These are phyloP conservation scores for Fistulina hepatica DNA, from an alignment of 1,284 basidiomycete genomes.

Conservation along the genomic window DNA sequence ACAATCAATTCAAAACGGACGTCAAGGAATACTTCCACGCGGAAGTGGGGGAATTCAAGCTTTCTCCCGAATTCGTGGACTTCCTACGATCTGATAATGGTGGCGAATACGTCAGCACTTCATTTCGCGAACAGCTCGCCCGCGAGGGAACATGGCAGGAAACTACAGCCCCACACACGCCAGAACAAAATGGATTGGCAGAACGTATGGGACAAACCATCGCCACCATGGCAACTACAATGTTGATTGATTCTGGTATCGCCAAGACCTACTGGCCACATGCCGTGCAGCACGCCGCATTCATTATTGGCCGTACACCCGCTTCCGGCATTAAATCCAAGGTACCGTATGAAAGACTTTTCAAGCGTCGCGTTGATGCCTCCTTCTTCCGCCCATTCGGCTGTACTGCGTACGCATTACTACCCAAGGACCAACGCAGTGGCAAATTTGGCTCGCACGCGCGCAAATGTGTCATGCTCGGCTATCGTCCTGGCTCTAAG, in stretches of 20 bases:
- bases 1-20: no score
- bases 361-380: slow-evolving; percentile 6
- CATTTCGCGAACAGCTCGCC: slow-evolving; percentile 18
- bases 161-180: slow-evolving; percentile 19
- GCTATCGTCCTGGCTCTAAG: slow-evolving; percentile 6
- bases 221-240: slow-evolving; percentile 13
- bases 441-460: slow-evolving; percentile 6
- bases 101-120: slow-evolving; percentile 19
- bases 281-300: slow-evolving; percentile 14
- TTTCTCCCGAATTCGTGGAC: slow-evolving; percentile 15
- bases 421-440: slow-evolving; percentile 4
- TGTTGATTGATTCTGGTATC: slow-evolving; percentile 18
- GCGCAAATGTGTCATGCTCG: slow-evolving; percentile 2
- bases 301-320: slow-evolving; percentile 13
- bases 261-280: slow-evolving; percentile 19
- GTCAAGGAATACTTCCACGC: no score
- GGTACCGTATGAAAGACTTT: slow-evolving; percentile 2
- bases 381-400: slow-evolving; percentile 5
- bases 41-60: slow-evolving; percentile 12
- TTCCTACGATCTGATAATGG: slow-evolving; percentile 23
- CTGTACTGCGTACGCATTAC: slow-evolving; percentile 7
- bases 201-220: slow-evolving; percentile 24
- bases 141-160: slow-evolving; percentile 17
- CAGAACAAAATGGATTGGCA: slow-evolving; percentile 23
- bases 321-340: slow-evolving; percentile 10